A percentile compares a stretch with the other conserved stretches of the same genome.
phyloP scores from a whole-genome alignment of 2,329 filamentous ascomycete genomes.

The Pseudopithomyces chartarum region DNA sequence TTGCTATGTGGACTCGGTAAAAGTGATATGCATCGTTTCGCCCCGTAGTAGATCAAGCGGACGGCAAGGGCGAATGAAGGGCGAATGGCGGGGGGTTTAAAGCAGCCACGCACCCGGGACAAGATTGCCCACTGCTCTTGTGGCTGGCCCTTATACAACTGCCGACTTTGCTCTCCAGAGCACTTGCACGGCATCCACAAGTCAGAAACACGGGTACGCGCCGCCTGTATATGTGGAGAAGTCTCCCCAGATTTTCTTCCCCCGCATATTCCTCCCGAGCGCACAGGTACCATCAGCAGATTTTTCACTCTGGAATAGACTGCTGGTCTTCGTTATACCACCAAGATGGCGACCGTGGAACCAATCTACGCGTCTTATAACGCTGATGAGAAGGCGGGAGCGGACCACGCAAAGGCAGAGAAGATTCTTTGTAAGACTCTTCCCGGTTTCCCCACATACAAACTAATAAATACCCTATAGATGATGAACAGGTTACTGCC shows the following conservation, averaged over 20 bases:
- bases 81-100: constrained; percentile 17
- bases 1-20: constrained; percentile 34
- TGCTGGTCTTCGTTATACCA: not conserved
- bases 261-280: not conserved
- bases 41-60: constrained; percentile 24
- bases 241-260: constrained; percentile 34
- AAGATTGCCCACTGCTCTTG: constrained; percentile 6
- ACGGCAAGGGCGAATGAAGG: constrained; percentile 11
- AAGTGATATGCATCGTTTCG: constrained; percentile 13
- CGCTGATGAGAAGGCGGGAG: not conserved
- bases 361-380: not conserved
- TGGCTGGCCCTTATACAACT: constrained; percentile 29
- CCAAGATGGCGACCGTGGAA: not conserved
- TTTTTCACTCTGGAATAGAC: not conserved
- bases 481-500: constrained; percentile 22
- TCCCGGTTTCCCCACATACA: not conserved
- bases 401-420: constrained; percentile 24
- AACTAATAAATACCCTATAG: constrained; percentile 21
- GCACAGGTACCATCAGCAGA: not conserved
- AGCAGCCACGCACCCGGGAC: constrained; percentile 23
- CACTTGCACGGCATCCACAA: constrained; percentile 9
- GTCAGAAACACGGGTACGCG: not conserved
- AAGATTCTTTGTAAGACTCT: constrained; percentile 26
- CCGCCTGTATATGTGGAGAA: constrained; percentile 29
- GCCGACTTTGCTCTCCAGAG: constrained; percentile 29